Base-by-base conservation (phyloP, 495 filamentous ascomycete species). In the Aspergillus egyptiacus region DNA sequence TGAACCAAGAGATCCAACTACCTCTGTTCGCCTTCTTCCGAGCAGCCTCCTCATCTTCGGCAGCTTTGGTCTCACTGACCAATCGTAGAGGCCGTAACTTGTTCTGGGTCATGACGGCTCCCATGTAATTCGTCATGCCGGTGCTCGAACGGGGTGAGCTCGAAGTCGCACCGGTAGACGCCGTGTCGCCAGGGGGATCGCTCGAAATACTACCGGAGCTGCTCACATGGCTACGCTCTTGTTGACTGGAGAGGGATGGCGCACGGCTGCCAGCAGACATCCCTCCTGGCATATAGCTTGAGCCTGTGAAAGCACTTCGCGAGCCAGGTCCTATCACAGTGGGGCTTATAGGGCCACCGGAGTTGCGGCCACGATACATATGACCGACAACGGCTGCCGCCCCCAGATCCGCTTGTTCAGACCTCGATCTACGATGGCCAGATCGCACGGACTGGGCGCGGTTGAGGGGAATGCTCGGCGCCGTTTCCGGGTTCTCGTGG, bases 51-150 rank as follows among this genome's bases (percentile, higher is more conserved):
- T 76, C 71, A 35, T 76, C 74, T 36, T 72, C 67, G 19, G 69
- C 63, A 20, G 62, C 49, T 42, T 61, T 65, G 31, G 74, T 64
- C 49, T 76, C 76, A 43, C 69, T 70, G 24, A 98, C 93, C 9
- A 98, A 75, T 32, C 91, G 74, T 59, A 98, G 68, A 1, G 93
- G 93, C 24, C 93, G 77, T 40, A 94, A 76, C 58, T 88, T 89
- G 54, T 82, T 90, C 64, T 86, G 82, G 31, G 82, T 79, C 67
- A 84, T 82, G 15, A 82, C 76, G 6, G 75, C 76, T 15, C 78
- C 62, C 43, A 71, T 77, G 25, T 76, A 75, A 46, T 75, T 77
- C 48, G 70, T 75, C 64, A 70, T 59, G 31, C 81, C 69, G 41
- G 76, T 76, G 57, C 73, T 74, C 45, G 77, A 75, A 38, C 74